phyloP scores from a whole-genome alignment of 78 protist species.

The Chrysochromulina tobinii region DNA sequence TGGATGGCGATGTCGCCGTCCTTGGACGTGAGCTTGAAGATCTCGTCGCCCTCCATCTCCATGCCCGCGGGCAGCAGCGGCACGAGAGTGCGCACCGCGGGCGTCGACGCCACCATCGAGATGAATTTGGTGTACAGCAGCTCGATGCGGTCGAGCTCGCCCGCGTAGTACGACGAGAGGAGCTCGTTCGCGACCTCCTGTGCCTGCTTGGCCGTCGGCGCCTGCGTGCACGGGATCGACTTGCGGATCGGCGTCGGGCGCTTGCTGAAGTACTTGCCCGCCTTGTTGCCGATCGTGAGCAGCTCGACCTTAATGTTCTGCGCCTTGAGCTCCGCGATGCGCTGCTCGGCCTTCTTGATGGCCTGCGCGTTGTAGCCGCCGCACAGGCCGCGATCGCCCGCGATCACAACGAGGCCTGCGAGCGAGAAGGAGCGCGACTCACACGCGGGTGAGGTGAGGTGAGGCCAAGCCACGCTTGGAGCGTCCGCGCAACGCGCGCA shows the following conservation, averaged over 20 bases:
- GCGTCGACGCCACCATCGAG: slow-evolving; percentile 45
- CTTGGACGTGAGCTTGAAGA: slow-evolving; percentile 54
- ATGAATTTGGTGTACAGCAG: slow-evolving; percentile 52
- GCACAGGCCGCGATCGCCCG: slow-evolving; percentile 65
- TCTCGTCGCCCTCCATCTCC: slow-evolving; percentile 56
- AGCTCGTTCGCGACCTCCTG: slow-evolving; percentile 29
- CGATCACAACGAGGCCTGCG: not conserved
- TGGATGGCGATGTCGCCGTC: not conserved
- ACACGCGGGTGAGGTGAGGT: too few species aligned
- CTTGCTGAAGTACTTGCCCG: slow-evolving; percentile 18
- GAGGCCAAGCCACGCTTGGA: too few species aligned
- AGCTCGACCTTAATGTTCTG: slow-evolving; percentile 28
- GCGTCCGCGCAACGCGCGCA: too few species aligned
- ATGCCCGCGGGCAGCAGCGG: slow-evolving; percentile 49
- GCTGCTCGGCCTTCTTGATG: slow-evolving; percentile 36
- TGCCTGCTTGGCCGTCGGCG: slow-evolving; percentile 37
- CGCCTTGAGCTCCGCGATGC: slow-evolving; percentile 42
- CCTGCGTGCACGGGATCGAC: not conserved
- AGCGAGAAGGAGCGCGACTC: too few species aligned
- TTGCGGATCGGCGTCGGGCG: not conserved
- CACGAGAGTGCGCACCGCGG: slow-evolving; percentile 45
- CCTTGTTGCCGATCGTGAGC: slow-evolving; percentile 49
- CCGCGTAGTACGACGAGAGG: slow-evolving; percentile 34
- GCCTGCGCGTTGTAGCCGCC: slow-evolving; percentile 55
- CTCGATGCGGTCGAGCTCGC: slow-evolving; percentile 58